Conservation (phyloP, 2,329 filamentous ascomycete species). For the Boeremia lycopersici region DNA sequence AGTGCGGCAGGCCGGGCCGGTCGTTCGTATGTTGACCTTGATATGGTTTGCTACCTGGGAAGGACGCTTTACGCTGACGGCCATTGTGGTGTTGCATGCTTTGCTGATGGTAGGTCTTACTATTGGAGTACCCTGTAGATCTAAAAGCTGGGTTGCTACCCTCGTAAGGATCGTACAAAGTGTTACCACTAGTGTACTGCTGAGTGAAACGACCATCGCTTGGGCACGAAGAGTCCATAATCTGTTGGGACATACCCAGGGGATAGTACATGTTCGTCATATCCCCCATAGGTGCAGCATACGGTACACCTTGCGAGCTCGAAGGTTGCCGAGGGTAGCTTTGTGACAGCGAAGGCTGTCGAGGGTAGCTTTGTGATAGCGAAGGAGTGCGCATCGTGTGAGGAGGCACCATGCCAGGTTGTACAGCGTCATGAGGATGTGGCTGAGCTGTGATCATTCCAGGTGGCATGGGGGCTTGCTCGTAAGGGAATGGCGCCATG, state of each 20-base stretch:
- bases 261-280: constrained; percentile 37
- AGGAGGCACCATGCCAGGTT: constrained; percentile 17
- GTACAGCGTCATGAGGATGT: constrained; percentile 15
- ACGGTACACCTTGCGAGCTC: constrained; percentile 4
- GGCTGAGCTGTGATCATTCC: constrained; percentile 21
- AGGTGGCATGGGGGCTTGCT: constrained; percentile 13
- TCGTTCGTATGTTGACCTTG: constrained; percentile 21
- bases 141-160: constrained; percentile 29
- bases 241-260: constrained; percentile 10
- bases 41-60: constrained; percentile 12
- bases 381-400: constrained; percentile 16
- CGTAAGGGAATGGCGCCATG: constrained; percentile 22
- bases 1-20: constrained; percentile 2
- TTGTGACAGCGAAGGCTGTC: constrained; percentile 23
- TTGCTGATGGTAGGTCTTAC: constrained; percentile 21
- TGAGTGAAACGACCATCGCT: constrained; percentile 19
- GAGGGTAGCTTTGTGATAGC: constrained; percentile 21
- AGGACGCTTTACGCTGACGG: constrained; percentile 32
- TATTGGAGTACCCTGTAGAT: constrained; percentile 12
- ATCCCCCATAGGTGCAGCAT: constrained; percentile 29
- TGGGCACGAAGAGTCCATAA: constrained; percentile 16
- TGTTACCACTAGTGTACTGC: constrained; percentile 2
- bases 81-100: constrained; percentile 19
- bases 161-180: constrained; percentile 39
- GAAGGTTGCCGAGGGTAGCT: constrained; percentile 20